A percentile compares a stretch with the other conserved stretches of the same genome.
Conservation (phyloP, 1,284 basidiomycete genomes). For the Phlebopus sp. region DNA sequence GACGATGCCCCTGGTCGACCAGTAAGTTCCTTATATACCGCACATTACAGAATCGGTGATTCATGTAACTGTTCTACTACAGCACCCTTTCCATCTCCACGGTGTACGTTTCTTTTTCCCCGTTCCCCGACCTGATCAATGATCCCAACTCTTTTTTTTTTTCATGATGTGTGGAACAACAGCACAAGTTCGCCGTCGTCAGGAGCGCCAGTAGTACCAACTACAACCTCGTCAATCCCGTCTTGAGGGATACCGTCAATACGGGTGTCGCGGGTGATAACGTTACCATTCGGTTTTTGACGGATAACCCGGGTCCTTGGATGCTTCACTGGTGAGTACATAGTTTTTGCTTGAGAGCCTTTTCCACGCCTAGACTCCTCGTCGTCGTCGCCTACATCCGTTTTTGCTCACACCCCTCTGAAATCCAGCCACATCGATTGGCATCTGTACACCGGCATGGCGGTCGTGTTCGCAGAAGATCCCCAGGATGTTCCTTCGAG, state of each 20-base stretch:
- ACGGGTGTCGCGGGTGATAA: conserved; percentile 32
- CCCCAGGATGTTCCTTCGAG: conserved; percentile 9
- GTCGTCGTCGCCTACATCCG: neutral
- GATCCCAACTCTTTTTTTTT: too few relatives aligned
- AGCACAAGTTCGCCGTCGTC: conserved; percentile 40
- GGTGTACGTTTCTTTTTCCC: conserved; percentile 30
- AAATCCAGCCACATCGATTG: conserved; percentile 28
- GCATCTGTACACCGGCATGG: conserved; percentile 28
- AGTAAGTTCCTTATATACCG: conserved; percentile 27
- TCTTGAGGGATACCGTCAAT: conserved; percentile 32
- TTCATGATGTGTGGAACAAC: neutral
- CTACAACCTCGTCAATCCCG: conserved; percentile 39
- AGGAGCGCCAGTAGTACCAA: conserved; percentile 33
- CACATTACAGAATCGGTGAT: neutral
- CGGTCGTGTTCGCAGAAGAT: conserved; percentile 36
- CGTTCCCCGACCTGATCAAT: neutral
- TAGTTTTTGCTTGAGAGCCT: too few relatives aligned
- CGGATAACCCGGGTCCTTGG: conserved; percentile 30
- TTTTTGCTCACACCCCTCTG: neutral
- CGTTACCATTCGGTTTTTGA: conserved; percentile 37
- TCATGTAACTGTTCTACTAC: neutral
- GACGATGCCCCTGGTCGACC: conserved; percentile 32
- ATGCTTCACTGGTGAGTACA: conserved; percentile 23
- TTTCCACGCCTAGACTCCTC: too few relatives aligned
- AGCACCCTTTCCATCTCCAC: conserved; percentile 42